These are phyloP conservation scores for Sambucus nigra DNA, from an alignment of 129 eudicot species.

Conservation along the genomic window DNA sequence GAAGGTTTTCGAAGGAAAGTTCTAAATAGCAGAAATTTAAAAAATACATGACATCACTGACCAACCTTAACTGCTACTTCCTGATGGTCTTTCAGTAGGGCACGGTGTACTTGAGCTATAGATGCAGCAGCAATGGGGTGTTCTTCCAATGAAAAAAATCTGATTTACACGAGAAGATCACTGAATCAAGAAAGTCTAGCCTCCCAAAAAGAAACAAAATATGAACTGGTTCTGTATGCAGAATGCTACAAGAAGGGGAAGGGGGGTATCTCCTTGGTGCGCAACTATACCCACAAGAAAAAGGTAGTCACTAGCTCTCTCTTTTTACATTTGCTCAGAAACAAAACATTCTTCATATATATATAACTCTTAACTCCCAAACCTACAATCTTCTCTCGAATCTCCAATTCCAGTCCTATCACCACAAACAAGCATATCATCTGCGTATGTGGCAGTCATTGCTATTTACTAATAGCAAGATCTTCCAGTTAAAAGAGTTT, in stretches of 20 bases:
- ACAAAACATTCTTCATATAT: no score
- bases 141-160: conserved; percentile 78
- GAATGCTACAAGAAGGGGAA: neutral
- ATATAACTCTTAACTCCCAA: no score
- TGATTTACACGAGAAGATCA: conserved; percentile 17
- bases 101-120: conserved; percentile 96
- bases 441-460: no score
- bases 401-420: no score
- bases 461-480: no score
- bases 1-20: neutral
- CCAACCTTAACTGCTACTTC: conserved; percentile 95
- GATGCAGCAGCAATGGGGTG: conserved; percentile 99
- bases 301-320: no score
- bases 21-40: neutral
- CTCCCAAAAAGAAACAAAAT: neutral
- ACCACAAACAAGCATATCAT: no score
- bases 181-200: neutral
- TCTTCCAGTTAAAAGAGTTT: no score
- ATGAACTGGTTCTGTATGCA: neutral
- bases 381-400: no score
- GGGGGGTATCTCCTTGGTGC: no score
- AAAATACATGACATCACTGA: conserved; percentile 2
- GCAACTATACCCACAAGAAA: no score
- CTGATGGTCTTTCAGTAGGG: conserved; percentile 50
- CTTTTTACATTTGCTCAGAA: no score